Evolutionary conservation across 768 basidiomycete species (phyloP), one percentile per base, ranked within the genome.

Genomic region (Gymnopilus dilepis): DNA sequence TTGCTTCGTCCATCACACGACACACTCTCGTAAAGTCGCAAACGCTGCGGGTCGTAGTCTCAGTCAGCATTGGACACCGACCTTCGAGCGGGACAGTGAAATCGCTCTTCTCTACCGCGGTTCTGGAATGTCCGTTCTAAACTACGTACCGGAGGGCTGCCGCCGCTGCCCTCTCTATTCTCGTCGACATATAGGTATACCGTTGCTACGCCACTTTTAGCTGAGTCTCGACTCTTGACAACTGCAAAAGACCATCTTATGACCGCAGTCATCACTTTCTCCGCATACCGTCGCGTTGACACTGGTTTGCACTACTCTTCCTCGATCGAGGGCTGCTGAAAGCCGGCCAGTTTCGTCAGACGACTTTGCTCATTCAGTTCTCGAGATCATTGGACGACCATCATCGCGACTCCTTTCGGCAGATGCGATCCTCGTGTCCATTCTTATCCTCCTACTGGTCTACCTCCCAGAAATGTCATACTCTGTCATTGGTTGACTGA

Each of bases 211-310:
- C 22, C 21, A 13, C 56, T 43, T 47, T 55, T n/a, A 17, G 52
- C 37, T 37, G 31, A 38, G 37, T 13, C 28, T 50, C 47, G 47
- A 50, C 17, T 50, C 47, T 24, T 54, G 37, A 31, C 48, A 24
- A 59, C 31, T 22, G 9, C 30, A 52, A 52, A 50, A 22, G 15
- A 28, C 56, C 59, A 19, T 58, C 47, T 53, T 64, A 60, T 64
- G 53, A 31, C 56, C 56, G 52, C 59, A 31, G 15, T 17, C 28
- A 30, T 50, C 28, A 19, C 47, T 24, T 47, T 60, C 41, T 64
- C 65, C 53, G 54, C 58, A 58, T 60, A 58, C 56, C 41, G 63
- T 62, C 55, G 63, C 63, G 48, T 67, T 67, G 66, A 55, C 60
- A 64, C 41, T 40, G 48, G 58, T 31, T 41, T 38, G 9, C n/a